Percentiles rank a stretch among this genome's conserved stretches.
These are phyloP conservation scores for Hanseniaspora jakobsenii DNA, from an alignment of 805 yeast species.

Conservation along the genomic window DNA sequence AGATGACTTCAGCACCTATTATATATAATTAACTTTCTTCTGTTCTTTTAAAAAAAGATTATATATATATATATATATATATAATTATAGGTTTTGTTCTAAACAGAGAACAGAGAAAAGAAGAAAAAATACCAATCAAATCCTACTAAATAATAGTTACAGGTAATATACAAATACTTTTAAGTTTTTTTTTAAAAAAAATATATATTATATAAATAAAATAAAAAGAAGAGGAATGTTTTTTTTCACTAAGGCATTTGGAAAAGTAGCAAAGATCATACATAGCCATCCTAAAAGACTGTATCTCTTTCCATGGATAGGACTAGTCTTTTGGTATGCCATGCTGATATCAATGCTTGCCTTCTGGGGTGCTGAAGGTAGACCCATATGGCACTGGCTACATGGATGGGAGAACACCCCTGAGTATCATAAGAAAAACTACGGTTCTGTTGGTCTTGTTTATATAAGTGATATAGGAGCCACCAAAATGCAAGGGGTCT, in stretches of 20 bases:
- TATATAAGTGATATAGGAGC: conserved; percentile 85
- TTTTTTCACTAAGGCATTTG: not conserved
- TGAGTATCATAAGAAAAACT: conserved; percentile 12
- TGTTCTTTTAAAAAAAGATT: too few species aligned
- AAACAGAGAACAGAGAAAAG: too few species aligned
- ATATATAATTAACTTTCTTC: too few species aligned
- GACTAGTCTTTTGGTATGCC: conserved; percentile 74
- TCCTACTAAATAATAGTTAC: too few species aligned
- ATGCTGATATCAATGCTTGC: conserved; percentile 71
- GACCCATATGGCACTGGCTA: conserved; percentile 41
- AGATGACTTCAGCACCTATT: too few species aligned
- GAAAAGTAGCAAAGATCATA: not conserved
- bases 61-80: too few species aligned
- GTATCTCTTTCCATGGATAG: conserved; percentile 49
- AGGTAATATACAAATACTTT: too few species aligned
- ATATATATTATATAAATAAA: too few species aligned
- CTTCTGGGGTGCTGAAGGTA: conserved; percentile 73
- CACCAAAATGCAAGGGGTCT: conserved; percentile 70
- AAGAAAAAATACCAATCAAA: too few species aligned
- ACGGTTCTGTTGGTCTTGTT: conserved; percentile 26
- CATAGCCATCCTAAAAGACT: conserved; percentile 11
- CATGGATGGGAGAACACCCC: conserved; percentile 10
- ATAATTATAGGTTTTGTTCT: too few species aligned
- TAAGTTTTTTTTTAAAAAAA: not conserved
- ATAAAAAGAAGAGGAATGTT: not conserved